Evolutionary conservation across 345 rosid genomes (phyloP).

Genomic region (Gossypium mustelinum): DNA sequence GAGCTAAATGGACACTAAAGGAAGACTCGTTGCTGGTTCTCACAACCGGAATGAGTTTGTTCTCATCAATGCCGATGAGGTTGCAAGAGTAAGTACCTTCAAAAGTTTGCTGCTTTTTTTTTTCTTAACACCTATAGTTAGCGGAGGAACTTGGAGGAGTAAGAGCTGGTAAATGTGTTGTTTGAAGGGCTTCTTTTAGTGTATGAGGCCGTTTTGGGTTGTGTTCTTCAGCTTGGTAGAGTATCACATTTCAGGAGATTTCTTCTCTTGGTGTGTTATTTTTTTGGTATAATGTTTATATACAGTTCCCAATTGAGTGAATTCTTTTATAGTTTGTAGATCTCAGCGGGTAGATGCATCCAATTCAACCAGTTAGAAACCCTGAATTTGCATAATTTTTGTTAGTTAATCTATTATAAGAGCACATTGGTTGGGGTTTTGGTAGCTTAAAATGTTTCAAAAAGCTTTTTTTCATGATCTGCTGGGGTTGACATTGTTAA

Average conservation of each 20-base stretch:
- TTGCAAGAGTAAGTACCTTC: conserved; percentile 50
- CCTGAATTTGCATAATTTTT: conserved; percentile 15
- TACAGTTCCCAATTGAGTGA: neutral
- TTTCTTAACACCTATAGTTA: neutral
- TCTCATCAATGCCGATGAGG: conserved; percentile 76
- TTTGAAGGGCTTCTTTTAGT: neutral
- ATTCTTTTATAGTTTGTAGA: conserved; percentile 17
- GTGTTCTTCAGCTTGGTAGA: neutral
- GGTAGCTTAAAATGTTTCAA: conserved; percentile 1
- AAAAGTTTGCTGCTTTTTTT: neutral
- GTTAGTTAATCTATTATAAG: neutral
- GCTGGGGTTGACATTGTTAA: conserved; percentile 12
- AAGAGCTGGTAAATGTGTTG: neutral
- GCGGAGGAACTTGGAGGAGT: conserved; percentile 1
- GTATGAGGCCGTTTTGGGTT: neutral
- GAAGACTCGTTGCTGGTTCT: conserved; percentile 87
- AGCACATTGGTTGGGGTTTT: neutral
- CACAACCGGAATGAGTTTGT: conserved; percentile 88
- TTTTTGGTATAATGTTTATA: neutral
- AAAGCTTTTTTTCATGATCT: conserved; percentile 7
- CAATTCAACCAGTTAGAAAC: conserved; percentile 16
- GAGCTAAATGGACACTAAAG: conserved; percentile 58
- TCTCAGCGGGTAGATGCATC: conserved; percentile 21
- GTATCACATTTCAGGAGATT: neutral
- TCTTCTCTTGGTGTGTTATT: neutral